phyloP scores from a whole-genome alignment of 2,329 filamentous ascomycete species.

The Aureobasidium sp. region DNA sequence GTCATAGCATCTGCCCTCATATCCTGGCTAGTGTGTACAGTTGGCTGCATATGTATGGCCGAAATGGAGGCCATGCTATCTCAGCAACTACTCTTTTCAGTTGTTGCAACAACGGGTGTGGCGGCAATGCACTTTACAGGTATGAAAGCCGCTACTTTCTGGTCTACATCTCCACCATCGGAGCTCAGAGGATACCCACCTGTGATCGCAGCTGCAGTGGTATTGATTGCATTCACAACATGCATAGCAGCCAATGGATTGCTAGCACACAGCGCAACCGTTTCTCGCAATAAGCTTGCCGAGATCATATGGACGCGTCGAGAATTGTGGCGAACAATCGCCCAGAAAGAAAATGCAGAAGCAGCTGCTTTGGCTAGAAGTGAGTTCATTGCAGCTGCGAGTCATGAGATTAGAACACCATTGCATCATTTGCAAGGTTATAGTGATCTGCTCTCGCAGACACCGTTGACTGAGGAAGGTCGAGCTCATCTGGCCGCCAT shows the following conservation, averaged over 20 bases:
- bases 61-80: slow-evolving; percentile 29
- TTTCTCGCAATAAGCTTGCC: slow-evolving; percentile 23
- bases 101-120: slow-evolving; percentile 29
- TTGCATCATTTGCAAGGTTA: slow-evolving; percentile 34
- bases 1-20: slow-evolving; percentile 29
- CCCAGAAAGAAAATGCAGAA: slow-evolving; percentile 31
- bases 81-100: slow-evolving; percentile 29
- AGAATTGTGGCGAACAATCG: slow-evolving; percentile 30
- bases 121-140: slow-evolving; percentile 33
- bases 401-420: slow-evolving; percentile 33
- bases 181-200: slow-evolving; percentile 27
- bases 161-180: slow-evolving; percentile 23
- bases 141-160: slow-evolving; percentile 29
- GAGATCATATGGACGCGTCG: slow-evolving; percentile 30
- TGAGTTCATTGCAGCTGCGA: slow-evolving; percentile 32
- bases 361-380: slow-evolving; percentile 28
- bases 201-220: slow-evolving; percentile 27
- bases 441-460: slow-evolving; percentile 29
- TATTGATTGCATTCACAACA: slow-evolving; percentile 28
- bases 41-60: slow-evolving; percentile 29
- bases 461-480: slow-evolving; percentile 28
- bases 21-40: slow-evolving; percentile 29
- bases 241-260: slow-evolving; percentile 32
- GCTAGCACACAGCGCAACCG: slow-evolving; percentile 30
- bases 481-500: slow-evolving; percentile 29